A percentile compares a stretch with the other conserved stretches of the same genome.
Conservation (phyloP, 306 rosid genomes). For the Cicer chorassanicum region DNA sequence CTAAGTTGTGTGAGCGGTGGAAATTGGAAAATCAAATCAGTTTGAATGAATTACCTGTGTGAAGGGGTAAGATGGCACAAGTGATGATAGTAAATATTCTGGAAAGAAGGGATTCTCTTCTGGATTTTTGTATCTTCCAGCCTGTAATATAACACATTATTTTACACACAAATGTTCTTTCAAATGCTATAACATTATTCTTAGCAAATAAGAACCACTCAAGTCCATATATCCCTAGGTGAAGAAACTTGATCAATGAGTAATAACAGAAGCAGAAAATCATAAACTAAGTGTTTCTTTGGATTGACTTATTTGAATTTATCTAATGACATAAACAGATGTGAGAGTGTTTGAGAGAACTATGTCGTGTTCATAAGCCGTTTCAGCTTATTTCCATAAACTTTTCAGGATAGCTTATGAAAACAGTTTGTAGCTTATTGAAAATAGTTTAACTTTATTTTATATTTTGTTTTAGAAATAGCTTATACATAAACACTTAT, state of each 20-base stretch:
- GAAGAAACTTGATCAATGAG: conserved; percentile 7
- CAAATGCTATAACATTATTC: conserved; percentile 5
- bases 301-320: no score
- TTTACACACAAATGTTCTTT: conserved; percentile 3
- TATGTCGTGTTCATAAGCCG: no score
- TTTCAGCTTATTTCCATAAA: no score
- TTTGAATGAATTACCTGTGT: conserved; percentile 54
- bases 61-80: conserved; percentile 59
- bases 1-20: background rate
- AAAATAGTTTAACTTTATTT: no score
- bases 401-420: no score
- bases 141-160: conserved; percentile 57
- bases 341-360: no score
- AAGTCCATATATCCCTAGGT: no score
- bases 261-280: conserved; percentile 29
- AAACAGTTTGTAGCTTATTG: no score
- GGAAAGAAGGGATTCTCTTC: conserved; percentile 88
- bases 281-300: background rate
- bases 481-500: no score
- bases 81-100: conserved; percentile 54
- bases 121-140: conserved; percentile 77
- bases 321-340: no score
- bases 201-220: conserved; percentile 22
- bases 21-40: conserved; percentile 7
- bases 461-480: no score